These are phyloP conservation scores for Cardamine resedifolia DNA, from an alignment of 345 rosid species.

Conservation along the genomic window DNA sequence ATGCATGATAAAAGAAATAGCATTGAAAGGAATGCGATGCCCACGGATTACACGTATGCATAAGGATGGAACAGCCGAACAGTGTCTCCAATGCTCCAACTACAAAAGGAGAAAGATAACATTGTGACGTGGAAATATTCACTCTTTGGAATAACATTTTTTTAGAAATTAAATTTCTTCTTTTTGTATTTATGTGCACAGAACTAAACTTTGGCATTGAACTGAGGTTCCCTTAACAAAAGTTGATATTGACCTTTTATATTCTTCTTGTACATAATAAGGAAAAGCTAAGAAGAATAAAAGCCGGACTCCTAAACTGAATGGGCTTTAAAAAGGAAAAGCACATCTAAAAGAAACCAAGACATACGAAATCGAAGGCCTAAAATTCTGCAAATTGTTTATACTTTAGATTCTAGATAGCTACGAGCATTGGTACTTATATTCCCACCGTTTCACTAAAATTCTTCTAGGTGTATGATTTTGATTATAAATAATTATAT, in stretches of 20 bases:
- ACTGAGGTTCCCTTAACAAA: constrained; percentile 21
- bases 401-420: constrained; percentile 37
- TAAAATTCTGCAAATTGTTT: constrained; percentile 30
- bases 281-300: constrained; percentile 12
- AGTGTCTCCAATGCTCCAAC: constrained; percentile 29
- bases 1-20: constrained; percentile 4
- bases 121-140: constrained; percentile 10
- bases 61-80: constrained; percentile 25
- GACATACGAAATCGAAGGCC: constrained; percentile 35
- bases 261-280: constrained; percentile 27
- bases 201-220: constrained; percentile 8
- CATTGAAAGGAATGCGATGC: constrained; percentile 26
- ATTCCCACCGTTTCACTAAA: constrained; percentile 2
- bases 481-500: not conserved
- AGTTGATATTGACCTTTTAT: constrained; percentile 33
- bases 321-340: constrained; percentile 31
- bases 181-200: constrained; percentile 33
- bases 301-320: constrained; percentile 8
- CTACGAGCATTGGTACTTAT: constrained; percentile 11
- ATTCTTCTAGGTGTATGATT: constrained; percentile 1
- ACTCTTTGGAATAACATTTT: not conserved
- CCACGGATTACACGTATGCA: constrained; percentile 21
- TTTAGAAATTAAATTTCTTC: not conserved
- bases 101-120: constrained; percentile 4
- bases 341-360: constrained; percentile 22